Evolutionary conservation across 768 basidiomycete genomes (phyloP).

Genomic region (Rhizopogon roseolus): DNA sequence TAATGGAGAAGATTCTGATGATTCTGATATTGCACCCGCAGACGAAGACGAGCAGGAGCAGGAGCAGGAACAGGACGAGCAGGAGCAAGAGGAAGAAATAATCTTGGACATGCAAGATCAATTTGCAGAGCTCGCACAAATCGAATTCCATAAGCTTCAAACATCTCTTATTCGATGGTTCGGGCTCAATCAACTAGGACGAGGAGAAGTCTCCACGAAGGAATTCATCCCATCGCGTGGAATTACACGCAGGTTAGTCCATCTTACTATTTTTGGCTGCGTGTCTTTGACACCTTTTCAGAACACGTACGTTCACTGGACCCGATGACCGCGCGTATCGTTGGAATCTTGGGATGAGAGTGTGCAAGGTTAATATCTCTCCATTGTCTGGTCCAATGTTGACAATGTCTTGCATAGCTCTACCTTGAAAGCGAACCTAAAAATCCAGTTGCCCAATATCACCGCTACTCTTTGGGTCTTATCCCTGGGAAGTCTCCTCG

Average conservation of each 20-base stretch:
- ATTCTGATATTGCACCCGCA: not conserved
- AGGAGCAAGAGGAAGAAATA: slow-evolving; percentile 1
- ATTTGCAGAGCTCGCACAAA: slow-evolving; percentile 4
- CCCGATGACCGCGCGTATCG: slow-evolving; percentile 3
- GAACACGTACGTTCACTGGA: slow-evolving; percentile 1
- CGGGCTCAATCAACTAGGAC: slow-evolving; percentile 1
- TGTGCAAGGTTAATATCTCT: not conserved
- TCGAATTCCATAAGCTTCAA: slow-evolving; percentile 1
- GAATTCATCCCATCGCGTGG: slow-evolving; percentile 3
- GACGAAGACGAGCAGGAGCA: not conserved
- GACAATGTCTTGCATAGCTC: not conserved
- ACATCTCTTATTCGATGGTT: slow-evolving; percentile 4
- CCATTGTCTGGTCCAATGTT: too few relatives aligned
- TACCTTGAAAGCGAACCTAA: slow-evolving; percentile 1
- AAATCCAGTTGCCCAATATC: not conserved
- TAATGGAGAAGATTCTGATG: not conserved
- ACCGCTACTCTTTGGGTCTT: not conserved
- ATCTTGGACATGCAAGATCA: slow-evolving; percentile 5
- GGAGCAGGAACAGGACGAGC: slow-evolving; percentile 1
- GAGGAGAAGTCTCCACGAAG: slow-evolving; percentile 1
- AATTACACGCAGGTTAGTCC: slow-evolving; percentile 1
- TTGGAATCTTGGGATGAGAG: slow-evolving; percentile 4
- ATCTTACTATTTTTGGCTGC: not conserved
- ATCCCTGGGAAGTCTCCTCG: not conserved
- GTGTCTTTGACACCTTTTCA: not conserved